Base-by-base conservation (phyloP, 176 grass and related monocot species). In the Eragrostis curvula region DNA sequence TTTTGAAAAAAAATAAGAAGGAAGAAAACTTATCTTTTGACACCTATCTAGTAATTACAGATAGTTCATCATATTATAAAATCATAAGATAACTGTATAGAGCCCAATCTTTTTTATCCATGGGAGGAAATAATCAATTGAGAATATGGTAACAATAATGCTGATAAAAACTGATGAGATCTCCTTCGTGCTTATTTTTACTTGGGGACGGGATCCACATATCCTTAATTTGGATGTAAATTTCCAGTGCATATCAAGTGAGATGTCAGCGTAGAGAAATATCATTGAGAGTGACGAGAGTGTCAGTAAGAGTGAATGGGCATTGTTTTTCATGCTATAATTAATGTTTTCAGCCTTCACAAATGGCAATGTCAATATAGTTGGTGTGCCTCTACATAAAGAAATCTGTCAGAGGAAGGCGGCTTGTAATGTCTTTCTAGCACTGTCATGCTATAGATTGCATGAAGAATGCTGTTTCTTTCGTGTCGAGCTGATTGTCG, bases 171-270 rank as follows among this genome's bases (percentile, higher is more conserved):
- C 79, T 68, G 61, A 87, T 64, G 78, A 56, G 77, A 90, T 88
- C 88, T 83, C 85, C 67, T 90, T 88, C 46, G 82, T 82, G 70
- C 73, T 92, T 92, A 23, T 50, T 80, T 94, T 88, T 91, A 90
- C 82, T 82, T 79, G 77, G 92, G 79, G 87, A 80, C 36, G 87
- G 81, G 72, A 92, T 88, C 78, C 73, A 88, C 81, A 86, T 80
- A 61, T 86, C 84, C n/a, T n/a, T n/a, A n/a, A n/a, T 84, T 81
- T 83, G 74, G 82, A 87, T 94, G 94, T 94, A 94, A 90, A 97
- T 94, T 92, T 85, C 55, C 25, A 90, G 87, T 89, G 90, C 84
- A 69, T 89, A 84, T 81, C 73, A 79, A 90, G 79, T 86, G 81
- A 86, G 76, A 76, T 55, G 86, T 88, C 87, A 89, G 88, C 69